Evolutionary conservation across 257 asterid species (phyloP), one percentile per base, ranked within the genome.

Genomic region (Jaltomata sinuosa): DNA sequence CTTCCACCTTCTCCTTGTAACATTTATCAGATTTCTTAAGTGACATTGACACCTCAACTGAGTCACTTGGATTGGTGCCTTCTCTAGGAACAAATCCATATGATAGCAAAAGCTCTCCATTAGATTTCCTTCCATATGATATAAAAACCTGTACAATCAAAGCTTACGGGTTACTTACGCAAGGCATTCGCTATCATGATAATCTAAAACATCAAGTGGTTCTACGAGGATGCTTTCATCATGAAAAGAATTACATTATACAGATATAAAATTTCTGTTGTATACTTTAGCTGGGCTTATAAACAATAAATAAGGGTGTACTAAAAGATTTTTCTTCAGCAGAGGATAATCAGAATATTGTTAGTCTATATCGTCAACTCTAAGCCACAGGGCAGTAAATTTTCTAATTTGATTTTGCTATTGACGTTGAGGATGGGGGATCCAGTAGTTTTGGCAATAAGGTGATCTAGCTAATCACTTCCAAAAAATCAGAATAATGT

Each of bases 51-150:
- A 96, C 67, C 91, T 94, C 99, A 52, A 90, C 98, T 0, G 97
- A 92, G 80, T 96, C 99, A 45, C 90, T 87, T 32, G 99, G 96
- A 84, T 96, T 96, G 69, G 99, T 92, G 89, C 99, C 99, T 89
- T 95, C 99, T 77, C 94, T 91, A 34, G 99, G 99, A 87, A 95
- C 99, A 87, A 95, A 96, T 86, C 99, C 99, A 80, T 96, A 96
- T 3, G 99, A 96, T 83, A 96, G 98, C 89, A 96, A 86, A 77
- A 96, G 91, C 91, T 94, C 99, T 76, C 99, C 98, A 22, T 96
- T 96, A 22, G 99, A 93, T 89, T 96, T 94, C 90, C 85, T 91
- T 65, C 98, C 99, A 77, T 96, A 96, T 62, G 97, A 96, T 89
- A 96, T 96, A 88, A 94, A 96, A 72, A 96, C 97, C 99, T 96